These are phyloP conservation scores for Gossypium turneri DNA, from an alignment of 345 rosid species.

Conservation along the genomic window DNA sequence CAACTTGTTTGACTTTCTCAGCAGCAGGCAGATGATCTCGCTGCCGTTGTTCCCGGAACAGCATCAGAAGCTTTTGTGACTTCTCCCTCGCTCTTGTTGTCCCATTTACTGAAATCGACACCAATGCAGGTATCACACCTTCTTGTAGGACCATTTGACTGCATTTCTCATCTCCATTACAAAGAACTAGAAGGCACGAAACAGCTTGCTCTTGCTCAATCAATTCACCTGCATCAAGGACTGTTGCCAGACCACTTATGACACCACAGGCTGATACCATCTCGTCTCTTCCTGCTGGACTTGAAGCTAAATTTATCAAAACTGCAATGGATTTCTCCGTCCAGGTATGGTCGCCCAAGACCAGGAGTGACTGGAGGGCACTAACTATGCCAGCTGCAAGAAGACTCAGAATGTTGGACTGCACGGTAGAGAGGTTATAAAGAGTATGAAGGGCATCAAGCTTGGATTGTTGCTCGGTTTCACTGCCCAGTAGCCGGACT, in stretches of 20 bases:
- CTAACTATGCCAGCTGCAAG: conserved; percentile 64
- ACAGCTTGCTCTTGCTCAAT: conserved; percentile 87
- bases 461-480: conserved; percentile 63
- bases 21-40: conserved; percentile 50
- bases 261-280: conserved; percentile 58
- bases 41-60: conserved; percentile 88
- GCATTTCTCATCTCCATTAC: conserved; percentile 73
- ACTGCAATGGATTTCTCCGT: conserved; percentile 79
- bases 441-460: conserved; percentile 93
- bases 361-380: conserved; percentile 58
- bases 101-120: conserved; percentile 88
- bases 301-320: conserved; percentile 62
- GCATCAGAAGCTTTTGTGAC: conserved; percentile 83
- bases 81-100: conserved; percentile 80
- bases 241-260: conserved; percentile 58
- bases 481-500: conserved; percentile 53
- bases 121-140: conserved; percentile 92
- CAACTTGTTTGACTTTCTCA: conserved; percentile 26
- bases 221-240: conserved; percentile 65
- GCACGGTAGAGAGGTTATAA: conserved; percentile 67
- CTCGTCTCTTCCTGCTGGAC: conserved; percentile 60
- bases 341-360: conserved; percentile 55
- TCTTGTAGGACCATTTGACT: conserved; percentile 86
- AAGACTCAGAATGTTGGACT: conserved; percentile 56
- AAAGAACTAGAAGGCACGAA: conserved; percentile 66